Evolutionary conservation across 2,329 filamentous ascomycete species (phyloP).

Genomic region (Fusarium sp.): DNA sequence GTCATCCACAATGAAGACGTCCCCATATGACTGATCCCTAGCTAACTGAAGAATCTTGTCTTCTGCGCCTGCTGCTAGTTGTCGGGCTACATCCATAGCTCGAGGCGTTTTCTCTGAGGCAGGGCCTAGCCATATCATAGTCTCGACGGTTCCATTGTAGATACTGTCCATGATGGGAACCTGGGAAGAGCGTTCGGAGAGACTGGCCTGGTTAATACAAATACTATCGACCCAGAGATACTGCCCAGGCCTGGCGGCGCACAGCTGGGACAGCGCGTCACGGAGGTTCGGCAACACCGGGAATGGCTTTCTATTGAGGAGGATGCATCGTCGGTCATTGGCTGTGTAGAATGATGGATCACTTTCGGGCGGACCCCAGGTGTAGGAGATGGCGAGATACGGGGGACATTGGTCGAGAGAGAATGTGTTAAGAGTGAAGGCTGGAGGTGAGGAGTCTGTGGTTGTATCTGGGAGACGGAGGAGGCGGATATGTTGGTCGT

Average conservation of each 20-base stretch:
- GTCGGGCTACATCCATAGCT: constrained; percentile 14
- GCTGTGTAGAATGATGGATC: not conserved
- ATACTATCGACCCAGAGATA: constrained; percentile 40
- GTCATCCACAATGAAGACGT: constrained; percentile 32
- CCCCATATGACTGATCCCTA: constrained; percentile 15
- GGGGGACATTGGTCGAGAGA: constrained; percentile 17
- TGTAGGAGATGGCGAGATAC: constrained; percentile 42
- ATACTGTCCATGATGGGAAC: constrained; percentile 38
- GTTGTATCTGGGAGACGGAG: constrained; percentile 23
- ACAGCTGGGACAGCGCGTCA: constrained; percentile 20
- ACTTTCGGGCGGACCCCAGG: constrained; percentile 29
- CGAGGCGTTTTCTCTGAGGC: constrained; percentile 7
- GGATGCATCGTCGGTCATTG: constrained; percentile 4
- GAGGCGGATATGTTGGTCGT: constrained; percentile 23
- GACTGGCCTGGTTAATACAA: constrained; percentile 38
- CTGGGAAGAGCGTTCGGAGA: constrained; percentile 29
- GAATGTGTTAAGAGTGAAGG: constrained; percentile 31
- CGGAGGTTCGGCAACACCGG: constrained; percentile 30
- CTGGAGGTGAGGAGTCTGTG: not conserved
- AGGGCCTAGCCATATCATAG: constrained; percentile 37
- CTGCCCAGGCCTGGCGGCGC: constrained; percentile 16
- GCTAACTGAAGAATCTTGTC: constrained; percentile 27
- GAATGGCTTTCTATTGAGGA: constrained; percentile 22
- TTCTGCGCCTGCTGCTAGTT: constrained; percentile 18
- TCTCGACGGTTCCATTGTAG: constrained; percentile 32